Evolutionary conservation across 257 asterid species (phyloP), one percentile per base, ranked within the genome.

Genomic region (Mentha longifolia): DNA sequence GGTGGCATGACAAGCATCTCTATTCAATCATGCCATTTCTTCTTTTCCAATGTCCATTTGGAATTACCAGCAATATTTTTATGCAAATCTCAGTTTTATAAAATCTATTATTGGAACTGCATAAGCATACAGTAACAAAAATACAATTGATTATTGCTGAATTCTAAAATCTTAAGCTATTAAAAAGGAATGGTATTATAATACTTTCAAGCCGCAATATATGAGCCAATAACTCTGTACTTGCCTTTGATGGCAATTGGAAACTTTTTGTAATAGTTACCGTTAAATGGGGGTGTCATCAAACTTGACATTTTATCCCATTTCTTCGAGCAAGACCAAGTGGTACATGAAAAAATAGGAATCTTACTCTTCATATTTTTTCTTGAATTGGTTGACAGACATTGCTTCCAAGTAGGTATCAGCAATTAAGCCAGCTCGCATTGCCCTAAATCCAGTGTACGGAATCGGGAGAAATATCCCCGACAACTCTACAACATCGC

Each of bases 341-440:
- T 13, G 60, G n/a, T 12, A 68, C 17, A 41, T 19, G 50, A 47
- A 42, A 17, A 56, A 47, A 61, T 68, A 37, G 62, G 31, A 59
- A 54, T 7, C 93, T 84, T 84, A 95, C 99, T 95, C 97, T 77
- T 95, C 98, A 70, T 92, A 95, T 92, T 87, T 89, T 80, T 89
- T 95, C 95, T 95, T 95, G 81, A 95, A 95, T 78, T 89, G 98
- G 61, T 52, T 30, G 69, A 92, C 89, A 55, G 95, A 89, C 99
- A 95, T 95, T 69, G 93, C 98, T 76, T 95, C 99, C 87, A 95
- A 81, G 85, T 88, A 95, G 30, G 99, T 95, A 80, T 95, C 99
- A 61, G 99, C 99, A 82, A 95, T 95, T 68, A 92, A 79, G 63
- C 98, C 99, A 73, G 99, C 99, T 65, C 99, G 85, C 98, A 95